Conservation (phyloP, 2,329 filamentous ascomycete genomes). For the Gremmenia infestans region DNA sequence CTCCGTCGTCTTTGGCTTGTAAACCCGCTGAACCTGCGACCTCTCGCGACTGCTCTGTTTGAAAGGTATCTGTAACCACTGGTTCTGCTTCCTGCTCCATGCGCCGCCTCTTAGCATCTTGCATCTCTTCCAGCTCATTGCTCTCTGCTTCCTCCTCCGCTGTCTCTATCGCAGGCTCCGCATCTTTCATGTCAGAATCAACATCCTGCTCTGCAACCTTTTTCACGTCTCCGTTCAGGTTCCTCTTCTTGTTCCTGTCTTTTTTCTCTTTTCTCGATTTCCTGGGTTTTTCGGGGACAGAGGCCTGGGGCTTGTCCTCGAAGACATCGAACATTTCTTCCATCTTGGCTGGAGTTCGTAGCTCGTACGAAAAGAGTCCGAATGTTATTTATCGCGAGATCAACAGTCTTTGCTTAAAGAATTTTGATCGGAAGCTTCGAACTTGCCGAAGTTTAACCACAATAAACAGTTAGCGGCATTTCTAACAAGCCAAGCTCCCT, state of each 20-base stretch:
- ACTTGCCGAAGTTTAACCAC: constrained; percentile 3
- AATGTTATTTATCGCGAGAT: neutral
- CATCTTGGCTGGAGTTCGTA: constrained; percentile 41
- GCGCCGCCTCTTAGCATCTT: constrained; percentile 58
- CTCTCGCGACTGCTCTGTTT: constrained; percentile 91
- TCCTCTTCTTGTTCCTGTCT: constrained; percentile 77
- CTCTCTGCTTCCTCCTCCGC: constrained; percentile 35
- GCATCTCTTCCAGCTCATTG: constrained; percentile 40
- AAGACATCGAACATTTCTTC: constrained; percentile 82
- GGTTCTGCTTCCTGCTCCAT: constrained; percentile 65
- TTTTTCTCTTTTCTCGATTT: constrained; percentile 42
- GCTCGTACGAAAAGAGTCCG: neutral
- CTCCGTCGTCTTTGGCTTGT: constrained; percentile 34
- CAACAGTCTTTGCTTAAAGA: neutral
- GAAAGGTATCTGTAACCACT: constrained; percentile 86
- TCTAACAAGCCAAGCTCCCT: constrained; percentile 11
- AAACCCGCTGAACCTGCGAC: constrained; percentile 55
- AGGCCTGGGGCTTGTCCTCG: constrained; percentile 56
- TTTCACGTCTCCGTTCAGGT: constrained; percentile 75
- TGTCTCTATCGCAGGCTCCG: constrained; percentile 15
- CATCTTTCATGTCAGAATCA: constrained; percentile 55
- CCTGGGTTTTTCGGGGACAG: constrained; percentile 30
- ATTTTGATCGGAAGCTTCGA: neutral
- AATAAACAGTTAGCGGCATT: neutral
- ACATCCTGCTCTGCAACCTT: constrained; percentile 54